Base-by-base conservation (phyloP, 768 basidiomycete species). In the Leccinum longicurvipes region DNA sequence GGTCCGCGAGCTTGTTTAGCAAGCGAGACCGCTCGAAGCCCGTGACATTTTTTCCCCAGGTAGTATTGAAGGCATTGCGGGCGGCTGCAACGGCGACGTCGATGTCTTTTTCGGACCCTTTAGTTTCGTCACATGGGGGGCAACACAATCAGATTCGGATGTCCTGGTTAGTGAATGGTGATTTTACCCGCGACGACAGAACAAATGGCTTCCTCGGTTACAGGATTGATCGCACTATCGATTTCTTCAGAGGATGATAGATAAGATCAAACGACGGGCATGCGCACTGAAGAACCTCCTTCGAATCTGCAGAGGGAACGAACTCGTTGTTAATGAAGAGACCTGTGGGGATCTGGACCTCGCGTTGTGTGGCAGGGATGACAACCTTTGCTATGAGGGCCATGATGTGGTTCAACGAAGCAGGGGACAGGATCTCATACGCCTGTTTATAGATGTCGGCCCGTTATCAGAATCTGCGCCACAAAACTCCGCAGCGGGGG, bases 251-350 rank as follows among this genome's bases (percentile, higher is more conserved):
- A 28, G 39, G 19, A 23, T 56, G 27, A 19, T 23, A 23, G 56
- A 60, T 51, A 19, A 27, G 25, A 60, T 55, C 59, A 25, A 47
- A 49, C 14, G 51, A 39, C 21, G 47, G 34, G n/a, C 0, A 49
- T 41, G 70, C 83, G 61, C 62, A 90, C 89, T 80, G 67, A 67
- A 92, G 82, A 44, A 77, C 69, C 54, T 88, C 86, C 14, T 74
- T 66, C 29, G 84, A 87, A 63, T 90, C 87, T 24, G 79, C 77
- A 6, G 89, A 90, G n/a, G 83, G 70, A 27, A 91, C 87, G 64
- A 93, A 95, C 67, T 93, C 81, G 68, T 91, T 92, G 77, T 94
- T 86, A 74, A 98, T 94, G 76, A 91, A 98, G 24, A 96, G 79
- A 17, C 92, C 92, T 7, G 89, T 91, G 10, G 86, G 86, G 34